Evolutionary conservation across 169 alveolate genomes (phyloP).

Genomic region (Cryptosporidium felis): DNA sequence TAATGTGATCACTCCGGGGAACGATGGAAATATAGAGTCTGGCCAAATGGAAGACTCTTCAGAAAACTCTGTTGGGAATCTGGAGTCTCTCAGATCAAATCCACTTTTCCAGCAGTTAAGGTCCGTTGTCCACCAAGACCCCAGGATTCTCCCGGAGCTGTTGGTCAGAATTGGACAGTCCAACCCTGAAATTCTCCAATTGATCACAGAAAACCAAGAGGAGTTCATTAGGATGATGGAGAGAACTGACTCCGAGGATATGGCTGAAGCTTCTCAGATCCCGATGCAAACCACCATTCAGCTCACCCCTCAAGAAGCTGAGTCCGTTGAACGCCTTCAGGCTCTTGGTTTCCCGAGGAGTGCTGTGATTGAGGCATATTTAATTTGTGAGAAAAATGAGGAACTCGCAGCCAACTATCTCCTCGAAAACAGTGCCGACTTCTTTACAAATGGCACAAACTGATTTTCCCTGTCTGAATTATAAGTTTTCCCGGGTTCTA

Average conservation of each 20-base stretch:
- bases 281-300: slow-evolving; percentile 75
- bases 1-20: slow-evolving; percentile 67
- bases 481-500: too few relatives aligned
- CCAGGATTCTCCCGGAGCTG: slow-evolving; percentile 85
- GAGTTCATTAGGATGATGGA: slow-evolving; percentile 84
- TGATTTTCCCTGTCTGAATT: neutral
- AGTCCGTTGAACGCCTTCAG: slow-evolving; percentile 86
- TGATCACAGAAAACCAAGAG: slow-evolving; percentile 85
- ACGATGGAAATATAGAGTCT: slow-evolving; percentile 13
- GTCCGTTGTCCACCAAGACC: slow-evolving; percentile 87
- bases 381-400: slow-evolving; percentile 96
- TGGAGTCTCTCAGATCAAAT: slow-evolving; percentile 77
- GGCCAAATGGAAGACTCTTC: slow-evolving; percentile 12
- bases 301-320: slow-evolving; percentile 91
- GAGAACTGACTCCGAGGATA: slow-evolving; percentile 62
- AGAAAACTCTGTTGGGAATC: slow-evolving; percentile 30
- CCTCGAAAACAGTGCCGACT: slow-evolving; percentile 83
- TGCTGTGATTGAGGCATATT: slow-evolving; percentile 94
- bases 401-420: slow-evolving; percentile 90
- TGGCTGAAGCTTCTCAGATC: slow-evolving; percentile 4
- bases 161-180: slow-evolving; percentile 84
- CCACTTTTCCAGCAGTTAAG: slow-evolving; percentile 85
- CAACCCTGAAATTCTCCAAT: slow-evolving; percentile 85
- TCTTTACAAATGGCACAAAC: slow-evolving; percentile 68
- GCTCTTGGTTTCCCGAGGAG: slow-evolving; percentile 91